Conservation (phyloP, 495 filamentous ascomycete genomes). For the Aspergillus cavernicola region DNA sequence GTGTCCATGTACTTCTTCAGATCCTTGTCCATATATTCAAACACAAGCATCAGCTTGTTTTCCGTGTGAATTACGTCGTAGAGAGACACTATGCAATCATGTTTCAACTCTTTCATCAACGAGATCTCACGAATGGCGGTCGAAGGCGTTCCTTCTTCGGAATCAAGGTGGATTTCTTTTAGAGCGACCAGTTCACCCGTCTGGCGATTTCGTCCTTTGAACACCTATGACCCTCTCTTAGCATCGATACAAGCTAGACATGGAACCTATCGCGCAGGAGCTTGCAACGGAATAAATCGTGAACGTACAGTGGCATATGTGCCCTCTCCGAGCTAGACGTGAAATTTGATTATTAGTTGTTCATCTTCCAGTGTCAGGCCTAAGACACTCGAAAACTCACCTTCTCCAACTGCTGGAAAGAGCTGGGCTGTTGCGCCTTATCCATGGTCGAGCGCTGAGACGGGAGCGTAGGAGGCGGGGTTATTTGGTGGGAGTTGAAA, state of each 20-base stretch:
- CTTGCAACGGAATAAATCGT: neutral
- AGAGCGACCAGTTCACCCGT: slow-evolving; percentile 94
- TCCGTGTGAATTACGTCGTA: slow-evolving; percentile 99
- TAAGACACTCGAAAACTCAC: slow-evolving; percentile 21
- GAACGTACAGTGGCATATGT: slow-evolving; percentile 92
- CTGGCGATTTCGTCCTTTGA: slow-evolving; percentile 96
- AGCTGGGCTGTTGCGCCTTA: slow-evolving; percentile 84
- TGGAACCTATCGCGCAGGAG: neutral
- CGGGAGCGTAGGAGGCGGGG: slow-evolving; percentile 6
- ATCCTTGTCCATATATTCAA: slow-evolving; percentile 97
- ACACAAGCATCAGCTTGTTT: slow-evolving; percentile 99
- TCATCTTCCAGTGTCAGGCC: neutral
- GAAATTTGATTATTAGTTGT: neutral
- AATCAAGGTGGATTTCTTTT: slow-evolving; percentile 99
- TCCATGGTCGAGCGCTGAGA: slow-evolving; percentile 58
- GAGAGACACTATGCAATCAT: slow-evolving; percentile 95
- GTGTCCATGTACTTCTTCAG: slow-evolving; percentile 99
- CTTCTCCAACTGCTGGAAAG: slow-evolving; percentile 98
- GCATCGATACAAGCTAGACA: slow-evolving; percentile 3
- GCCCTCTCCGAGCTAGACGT: slow-evolving; percentile 80
- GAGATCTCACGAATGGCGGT: slow-evolving; percentile 98
- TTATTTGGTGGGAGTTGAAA: slow-evolving; percentile 18
- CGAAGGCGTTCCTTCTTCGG: slow-evolving; percentile 96
- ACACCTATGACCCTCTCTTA: slow-evolving; percentile 60
- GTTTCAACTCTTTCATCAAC: slow-evolving; percentile 97